Conservation (phyloP, 2,329 filamentous ascomycete species). For the Neonectria magnoliae region DNA sequence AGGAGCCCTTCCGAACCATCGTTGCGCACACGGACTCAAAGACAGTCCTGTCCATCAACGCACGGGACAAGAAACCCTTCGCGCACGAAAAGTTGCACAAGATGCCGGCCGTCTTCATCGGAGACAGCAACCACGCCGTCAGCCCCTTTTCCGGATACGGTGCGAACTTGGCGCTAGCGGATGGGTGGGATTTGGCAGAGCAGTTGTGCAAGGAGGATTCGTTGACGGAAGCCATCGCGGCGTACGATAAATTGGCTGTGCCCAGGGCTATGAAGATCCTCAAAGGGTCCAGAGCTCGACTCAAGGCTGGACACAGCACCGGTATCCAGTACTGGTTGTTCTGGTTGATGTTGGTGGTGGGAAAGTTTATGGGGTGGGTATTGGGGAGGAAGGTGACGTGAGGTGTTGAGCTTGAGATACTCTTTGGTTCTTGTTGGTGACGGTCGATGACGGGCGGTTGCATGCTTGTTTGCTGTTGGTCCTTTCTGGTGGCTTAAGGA, state of each 20-base stretch:
- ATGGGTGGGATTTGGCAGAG: slow-evolving; percentile 58
- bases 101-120: slow-evolving; percentile 55
- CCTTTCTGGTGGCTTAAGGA: background rate
- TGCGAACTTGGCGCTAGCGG: slow-evolving; percentile 58
- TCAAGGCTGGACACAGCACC: slow-evolving; percentile 39
- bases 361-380: slow-evolving; percentile 35
- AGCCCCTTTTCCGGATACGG: slow-evolving; percentile 61
- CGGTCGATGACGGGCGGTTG: background rate
- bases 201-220: slow-evolving; percentile 45
- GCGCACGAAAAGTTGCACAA: slow-evolving; percentile 43
- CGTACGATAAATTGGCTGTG: slow-evolving; percentile 50
- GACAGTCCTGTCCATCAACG: slow-evolving; percentile 52
- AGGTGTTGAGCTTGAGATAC: background rate
- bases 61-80: slow-evolving; percentile 57
- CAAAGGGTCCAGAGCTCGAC: slow-evolving; percentile 33
- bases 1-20: slow-evolving; percentile 53
- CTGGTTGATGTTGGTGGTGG: slow-evolving; percentile 30
- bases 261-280: slow-evolving; percentile 46
- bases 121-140: slow-evolving; percentile 61
- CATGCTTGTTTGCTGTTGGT: background rate
- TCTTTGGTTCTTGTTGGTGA: background rate
- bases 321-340: slow-evolving; percentile 38
- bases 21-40: slow-evolving; percentile 51
- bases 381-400: slow-evolving; percentile 24
- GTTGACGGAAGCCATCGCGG: slow-evolving; percentile 41